These are phyloP conservation scores for Ettlia oleoabundans DNA, from an alignment of 139 green algal species.

Conservation along the genomic window DNA sequence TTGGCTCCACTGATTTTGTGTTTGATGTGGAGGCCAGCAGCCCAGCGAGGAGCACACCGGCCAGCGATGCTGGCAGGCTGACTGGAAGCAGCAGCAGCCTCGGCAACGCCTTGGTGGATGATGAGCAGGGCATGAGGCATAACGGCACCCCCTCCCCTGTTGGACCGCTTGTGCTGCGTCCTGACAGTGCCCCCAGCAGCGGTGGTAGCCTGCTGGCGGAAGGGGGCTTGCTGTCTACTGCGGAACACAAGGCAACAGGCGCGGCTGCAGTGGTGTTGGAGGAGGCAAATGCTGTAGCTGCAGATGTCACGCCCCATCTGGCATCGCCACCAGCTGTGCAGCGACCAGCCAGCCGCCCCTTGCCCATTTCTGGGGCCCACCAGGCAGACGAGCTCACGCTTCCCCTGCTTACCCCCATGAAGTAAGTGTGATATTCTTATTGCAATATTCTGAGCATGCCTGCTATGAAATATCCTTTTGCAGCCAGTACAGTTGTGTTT, in stretches of 20 bases:
- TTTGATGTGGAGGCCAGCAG: not conserved
- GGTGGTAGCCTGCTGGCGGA: not conserved
- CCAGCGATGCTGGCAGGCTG: too few species aligned
- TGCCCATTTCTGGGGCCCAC: not conserved
- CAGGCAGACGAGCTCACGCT: not conserved
- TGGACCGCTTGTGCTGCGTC: not conserved
- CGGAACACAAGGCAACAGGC: not conserved
- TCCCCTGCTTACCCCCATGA: constrained; percentile 15
- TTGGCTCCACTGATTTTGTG: not conserved
- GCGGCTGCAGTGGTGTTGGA: not conserved
- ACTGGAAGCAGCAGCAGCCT: not conserved
- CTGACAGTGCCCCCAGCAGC: constrained; percentile 4
- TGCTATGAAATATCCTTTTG: too few species aligned
- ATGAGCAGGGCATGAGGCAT: not conserved
- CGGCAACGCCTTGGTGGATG: not conserved
- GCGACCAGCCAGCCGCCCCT: not conserved
- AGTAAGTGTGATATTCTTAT: not conserved
- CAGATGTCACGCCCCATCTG: too few species aligned
- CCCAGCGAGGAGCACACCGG: too few species aligned
- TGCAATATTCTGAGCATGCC: too few species aligned
- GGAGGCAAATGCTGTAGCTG: too few species aligned
- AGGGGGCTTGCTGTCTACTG: not conserved
- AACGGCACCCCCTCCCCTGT: not conserved
- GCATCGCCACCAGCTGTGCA: not conserved
- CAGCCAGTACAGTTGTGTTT: too few species aligned